Base-by-base conservation (phyloP, 192 early-diverging fungal species). In the Phycomyces nitens region DNA sequence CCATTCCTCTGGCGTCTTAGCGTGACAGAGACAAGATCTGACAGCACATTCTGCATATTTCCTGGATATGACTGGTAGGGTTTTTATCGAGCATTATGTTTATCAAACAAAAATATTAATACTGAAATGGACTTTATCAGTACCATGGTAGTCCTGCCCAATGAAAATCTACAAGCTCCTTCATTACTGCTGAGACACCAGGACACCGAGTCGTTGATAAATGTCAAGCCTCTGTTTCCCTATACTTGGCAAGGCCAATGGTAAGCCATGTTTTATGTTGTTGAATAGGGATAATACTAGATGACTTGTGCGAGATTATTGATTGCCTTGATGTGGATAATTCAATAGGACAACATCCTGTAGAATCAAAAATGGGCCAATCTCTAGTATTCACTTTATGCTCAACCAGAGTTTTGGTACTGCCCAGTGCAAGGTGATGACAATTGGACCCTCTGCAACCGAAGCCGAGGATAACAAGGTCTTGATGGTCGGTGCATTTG, bases 181-280 rank as follows among this genome's bases (percentile, higher is more conserved):
- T 76, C 61, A 7, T 63, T 73, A 2, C 39, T 71, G 14, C 57
- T 84, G 15, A 66, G 57, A 42, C 85, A 87, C 51, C 79, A 80
- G 58, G 84, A 80, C 57, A 53, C 75, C 10, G 80, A 77, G 56
- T 62, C 41, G 5, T 55, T 70, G 8, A 62, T 70, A n/a, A 74
- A 75, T 16, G 50, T 84, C 22, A 70, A 82, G 26, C 76, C 80
- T 6, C 56, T 83, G 23, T 73, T 79, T n/a, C 85, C 85, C 11
- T 87, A 87, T 65, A 74, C 74, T 0, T 87, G 81, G 60, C 43
- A 65, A n/a, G 85, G 84, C 3, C 76, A 80, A 47, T 80, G 78
- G 72, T 77, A 7, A 34, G 29, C 7, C 29, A 5, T 34, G 3
- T n/a, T n/a, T n/a, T n/a, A n/a, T n/a, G n/a, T n/a, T n/a, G n/a